Base-by-base conservation (phyloP, 495 filamentous ascomycete genomes). In the Wilcoxina mikolae region DNA sequence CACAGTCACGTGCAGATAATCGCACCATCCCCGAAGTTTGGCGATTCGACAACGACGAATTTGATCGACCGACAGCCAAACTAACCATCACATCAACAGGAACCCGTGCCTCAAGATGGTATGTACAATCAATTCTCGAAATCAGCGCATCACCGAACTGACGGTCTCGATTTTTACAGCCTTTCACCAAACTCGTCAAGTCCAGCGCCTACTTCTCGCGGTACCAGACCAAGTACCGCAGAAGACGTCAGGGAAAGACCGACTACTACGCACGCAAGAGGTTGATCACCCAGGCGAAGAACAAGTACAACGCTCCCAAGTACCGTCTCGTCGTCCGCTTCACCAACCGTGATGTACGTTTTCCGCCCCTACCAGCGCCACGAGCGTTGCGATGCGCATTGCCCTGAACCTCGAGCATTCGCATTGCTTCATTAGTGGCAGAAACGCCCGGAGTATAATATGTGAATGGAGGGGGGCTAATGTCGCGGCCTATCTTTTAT, bases 211-310 rank as follows among this genome's bases (percentile, higher is more conserved):
- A 96, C 84, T 95, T 51, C 71, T 94, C 89, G 69, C 87, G 91
- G 71, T 99, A 84, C 78, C 91, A 99, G 78, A 94, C 90, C 72
- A 99, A 99, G 82, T 99, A 95, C 85, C 90, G 85, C 76, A 87
- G 91, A 72, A 83, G 91, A 70, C 82, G 91, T 59, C 70, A 81
- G 71, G 91, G 91, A 71, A 99, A 96, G 84, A 99, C 91, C 75
- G 91, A 99, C 71, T 99, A 99, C 85, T 96, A 95, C 72, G 91
- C 91, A 69, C 91, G 91, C 76, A 95, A 95, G 83, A 84, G 91
- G 68, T 78, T 99, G 74, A 93, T 94, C 81, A 89, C 87, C 75
- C 91, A 99, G 79, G 91, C 91, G 73, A 99, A 96, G 87, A 96
- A 96, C 86, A 96, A 96, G 81, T 98, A 95, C 84, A 91, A 89